Base-by-base conservation (phyloP, 2,329 filamentous ascomycete genomes). In the Colletotrichum kahawae region DNA sequence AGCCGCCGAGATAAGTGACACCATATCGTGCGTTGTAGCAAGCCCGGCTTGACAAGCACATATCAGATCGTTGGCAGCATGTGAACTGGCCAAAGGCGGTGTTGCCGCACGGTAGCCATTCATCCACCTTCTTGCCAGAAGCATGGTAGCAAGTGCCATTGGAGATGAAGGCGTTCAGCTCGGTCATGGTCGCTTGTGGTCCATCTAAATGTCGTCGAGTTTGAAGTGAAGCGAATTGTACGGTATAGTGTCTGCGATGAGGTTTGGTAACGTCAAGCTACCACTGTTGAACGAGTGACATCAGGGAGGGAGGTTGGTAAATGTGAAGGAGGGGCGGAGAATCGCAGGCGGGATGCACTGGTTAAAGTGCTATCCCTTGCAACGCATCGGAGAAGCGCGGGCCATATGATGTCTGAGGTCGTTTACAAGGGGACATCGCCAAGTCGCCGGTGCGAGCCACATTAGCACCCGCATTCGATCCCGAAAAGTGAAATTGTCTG, bases 1-100 rank as follows among this genome's bases (percentile, higher is more conserved):
- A 85, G 14, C 83, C 84, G 5, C 83, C 80, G 18, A 83, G 78
- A 48, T 86, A 86, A 4, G 84, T 86, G 21, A 80, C 71, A n/a
- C 80, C 81, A 34, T 76, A 78, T 7, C 64, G 43, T n/a, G 60
- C 62, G 12, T 78, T 79, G 75, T 77, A 83, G 71, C 77, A 80
- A 48, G 76, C 78, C 36, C 80, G 77, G 71, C 78, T 79, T 63
- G 78, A 79, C 14, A 84, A 79, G 75, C 83, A 84, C 48, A 79
- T 79, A 74, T 84, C 83, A 24, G 80, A 80, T 3, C 75, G 76
- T 60, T 81, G 79, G 71, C 83, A 84, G 67, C 83, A 84, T 3
- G 81, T 78, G 43, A 79, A 72, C 56, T 81, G 70, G 9, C 82
- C 82, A 54, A 81, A 80, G 7, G 71, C 79, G 12, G 73, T 79